Evolutionary conservation across 2,329 filamentous ascomycete genomes (phyloP).

Genomic region (Alternaria ventricosa): DNA sequence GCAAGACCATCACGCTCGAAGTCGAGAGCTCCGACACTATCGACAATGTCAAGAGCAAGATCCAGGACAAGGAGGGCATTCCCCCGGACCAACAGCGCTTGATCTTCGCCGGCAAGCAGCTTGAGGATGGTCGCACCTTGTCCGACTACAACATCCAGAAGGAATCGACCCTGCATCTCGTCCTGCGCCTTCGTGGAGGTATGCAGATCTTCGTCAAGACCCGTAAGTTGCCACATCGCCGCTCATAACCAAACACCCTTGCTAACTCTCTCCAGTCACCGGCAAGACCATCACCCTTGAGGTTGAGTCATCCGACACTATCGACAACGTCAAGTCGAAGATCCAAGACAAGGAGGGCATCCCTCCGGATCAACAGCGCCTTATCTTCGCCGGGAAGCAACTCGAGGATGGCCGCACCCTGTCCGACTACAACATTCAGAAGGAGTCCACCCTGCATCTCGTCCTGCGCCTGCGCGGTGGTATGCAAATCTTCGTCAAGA

Average conservation of each 20-base stretch:
- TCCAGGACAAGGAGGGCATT: conserved; percentile 97
- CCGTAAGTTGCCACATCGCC: conserved; percentile 37
- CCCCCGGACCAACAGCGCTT: conserved; percentile 96
- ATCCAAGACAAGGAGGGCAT: conserved; percentile 68
- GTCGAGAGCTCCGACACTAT: conserved; percentile 82
- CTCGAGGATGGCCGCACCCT: conserved; percentile 64
- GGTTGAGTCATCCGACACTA: conserved; percentile 50
- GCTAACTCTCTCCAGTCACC: conserved; percentile 56
- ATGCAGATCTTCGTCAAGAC: conserved; percentile 71
- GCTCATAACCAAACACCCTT: conserved; percentile 34
- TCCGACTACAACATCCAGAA: conserved; percentile 97
- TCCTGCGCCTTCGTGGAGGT: conserved; percentile 73
- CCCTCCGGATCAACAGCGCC: conserved; percentile 63
- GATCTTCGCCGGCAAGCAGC: conserved; percentile 96
- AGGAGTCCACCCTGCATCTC: conserved; percentile 73
- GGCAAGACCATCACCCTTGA: conserved; percentile 62
- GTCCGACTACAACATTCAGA: conserved; percentile 64
- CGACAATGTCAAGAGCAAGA: conserved; percentile 97
- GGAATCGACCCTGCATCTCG: conserved; percentile 73
- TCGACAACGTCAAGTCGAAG: conserved; percentile 51
- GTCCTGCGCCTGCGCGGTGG: conserved; percentile 75
- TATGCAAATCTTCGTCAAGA: conserved; percentile 70
- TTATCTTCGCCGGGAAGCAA: conserved; percentile 66
- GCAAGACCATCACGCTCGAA: conserved; percentile 72
- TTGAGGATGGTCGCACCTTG: conserved; percentile 91